phyloP scores from a whole-genome alignment of 345 rosid species.

The Stellera chamaejasme region DNA sequence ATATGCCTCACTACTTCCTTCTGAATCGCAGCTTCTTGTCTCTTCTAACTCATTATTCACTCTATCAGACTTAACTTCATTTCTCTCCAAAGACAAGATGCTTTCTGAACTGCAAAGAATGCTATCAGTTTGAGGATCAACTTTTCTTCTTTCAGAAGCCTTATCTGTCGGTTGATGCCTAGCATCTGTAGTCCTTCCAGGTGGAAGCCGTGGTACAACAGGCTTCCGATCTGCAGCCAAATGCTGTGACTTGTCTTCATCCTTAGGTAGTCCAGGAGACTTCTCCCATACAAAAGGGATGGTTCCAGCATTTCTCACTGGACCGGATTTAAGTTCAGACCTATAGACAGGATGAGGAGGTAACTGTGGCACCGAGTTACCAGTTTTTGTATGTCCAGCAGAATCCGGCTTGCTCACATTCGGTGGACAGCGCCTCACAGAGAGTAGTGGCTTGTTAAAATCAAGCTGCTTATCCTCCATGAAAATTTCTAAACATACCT shows the following conservation, averaged over 20 bases:
- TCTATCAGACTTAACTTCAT: slow-evolving; percentile 14
- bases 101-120: slow-evolving; percentile 12
- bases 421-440: slow-evolving; percentile 48
- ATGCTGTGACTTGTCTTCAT: slow-evolving; percentile 30
- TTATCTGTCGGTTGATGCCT: slow-evolving; percentile 20
- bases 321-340: slow-evolving; percentile 86
- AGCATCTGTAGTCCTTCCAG: slow-evolving; percentile 43
- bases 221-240: slow-evolving; percentile 22
- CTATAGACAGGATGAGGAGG: slow-evolving; percentile 57
- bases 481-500: no score
- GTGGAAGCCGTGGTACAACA: slow-evolving; percentile 76
- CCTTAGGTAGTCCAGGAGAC: slow-evolving; percentile 74
- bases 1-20: slow-evolving; percentile 29
- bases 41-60: slow-evolving; percentile 24
- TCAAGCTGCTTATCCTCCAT: no score
- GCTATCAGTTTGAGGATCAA: slow-evolving; percentile 7
- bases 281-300: slow-evolving; percentile 93
- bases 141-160: slow-evolving; percentile 14
- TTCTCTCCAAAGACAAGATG: slow-evolving; percentile 9
- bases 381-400: slow-evolving; percentile 34
- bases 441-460: no score
- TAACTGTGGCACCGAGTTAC: slow-evolving; percentile 24
- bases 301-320: slow-evolving; percentile 70
- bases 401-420: slow-evolving; percentile 25
- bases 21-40: slow-evolving; percentile 18